phyloP scores from a whole-genome alignment of 2,329 filamentous ascomycete species.

The Diaporthe capsici region DNA sequence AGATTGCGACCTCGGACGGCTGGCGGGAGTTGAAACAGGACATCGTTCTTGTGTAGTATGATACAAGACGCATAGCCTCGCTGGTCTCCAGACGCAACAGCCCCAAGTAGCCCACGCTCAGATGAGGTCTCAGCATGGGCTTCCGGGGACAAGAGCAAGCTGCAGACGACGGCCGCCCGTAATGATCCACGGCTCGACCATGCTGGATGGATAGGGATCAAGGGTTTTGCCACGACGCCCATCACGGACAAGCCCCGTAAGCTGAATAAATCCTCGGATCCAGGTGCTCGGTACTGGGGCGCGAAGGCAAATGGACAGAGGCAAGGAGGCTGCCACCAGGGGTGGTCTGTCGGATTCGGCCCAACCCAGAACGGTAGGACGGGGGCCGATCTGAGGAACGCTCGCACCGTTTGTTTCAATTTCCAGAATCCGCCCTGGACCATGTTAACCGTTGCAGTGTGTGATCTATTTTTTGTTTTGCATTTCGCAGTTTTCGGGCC shows the following conservation, averaged over 20 bases:
- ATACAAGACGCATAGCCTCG: constrained; percentile 35
- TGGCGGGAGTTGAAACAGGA: constrained; percentile 27
- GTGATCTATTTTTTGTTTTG: constrained; percentile 30
- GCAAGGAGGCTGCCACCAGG: constrained; percentile 29
- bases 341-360: neutral
- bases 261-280: constrained; percentile 37
- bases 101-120: constrained; percentile 24
- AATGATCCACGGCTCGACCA: constrained; percentile 13
- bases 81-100: constrained; percentile 28
- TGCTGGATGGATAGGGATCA: constrained; percentile 6
- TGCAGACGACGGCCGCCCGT: constrained; percentile 28
- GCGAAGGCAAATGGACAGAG: constrained; percentile 7
- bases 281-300: constrained; percentile 30
- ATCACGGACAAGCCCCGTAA: constrained; percentile 25
- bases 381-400: constrained; percentile 20
- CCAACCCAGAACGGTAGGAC: constrained; percentile 13
- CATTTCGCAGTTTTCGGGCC: constrained; percentile 17
- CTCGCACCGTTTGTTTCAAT: constrained; percentile 36
- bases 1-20: constrained; percentile 36
- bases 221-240: constrained; percentile 14
- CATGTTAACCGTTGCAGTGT: constrained; percentile 21
- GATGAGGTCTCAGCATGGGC: constrained; percentile 30
- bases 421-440: constrained; percentile 26
- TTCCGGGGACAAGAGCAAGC: constrained; percentile 24
- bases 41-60: constrained; percentile 15